A percentile compares a stretch with the other conserved stretches of the same genome.
These are phyloP conservation scores for Fusarium bulbicola DNA, from an alignment of 2,329 filamentous ascomycete species.

Conservation along the genomic window DNA sequence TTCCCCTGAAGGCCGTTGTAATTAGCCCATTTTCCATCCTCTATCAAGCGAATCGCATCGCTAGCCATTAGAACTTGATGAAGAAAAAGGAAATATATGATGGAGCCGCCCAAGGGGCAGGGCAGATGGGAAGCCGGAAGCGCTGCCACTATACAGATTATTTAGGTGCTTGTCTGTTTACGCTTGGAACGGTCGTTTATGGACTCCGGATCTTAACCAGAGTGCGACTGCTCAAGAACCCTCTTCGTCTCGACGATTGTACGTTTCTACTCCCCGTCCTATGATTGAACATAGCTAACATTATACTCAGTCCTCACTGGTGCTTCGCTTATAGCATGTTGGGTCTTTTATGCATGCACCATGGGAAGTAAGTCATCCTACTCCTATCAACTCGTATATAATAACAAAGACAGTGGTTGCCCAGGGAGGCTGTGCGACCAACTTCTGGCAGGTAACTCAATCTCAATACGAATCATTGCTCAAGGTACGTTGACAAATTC, in stretches of 20 bases:
- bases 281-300: neutral
- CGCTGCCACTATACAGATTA: constrained; percentile 16
- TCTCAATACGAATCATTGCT: constrained; percentile 21
- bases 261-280: accelerated
- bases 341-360: constrained; percentile 35
- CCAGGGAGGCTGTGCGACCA: constrained; percentile 28
- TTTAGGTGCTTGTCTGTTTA: constrained; percentile 27
- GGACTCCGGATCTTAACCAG: constrained; percentile 22
- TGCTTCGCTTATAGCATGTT: constrained; percentile 31
- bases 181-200: constrained; percentile 24
- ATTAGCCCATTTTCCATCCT: neutral
- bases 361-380: constrained; percentile 31
- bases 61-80: accelerated
- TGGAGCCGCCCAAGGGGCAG: constrained; percentile 27
- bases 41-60: neutral
- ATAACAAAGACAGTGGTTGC: constrained; percentile 19
- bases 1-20: neutral
- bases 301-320: constrained; percentile 18
- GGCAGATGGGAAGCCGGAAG: constrained; percentile 29
- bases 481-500: neutral
- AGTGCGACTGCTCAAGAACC: constrained; percentile 20
- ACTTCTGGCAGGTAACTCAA: constrained; percentile 34
- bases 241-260: constrained; percentile 31
- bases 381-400: accelerated
- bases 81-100: constrained; percentile 13